A percentile compares a stretch with the other conserved stretches of the same genome.
phyloP scores from a whole-genome alignment of 2,329 filamentous ascomycete species.

The Exophiala lecanii-corni region DNA sequence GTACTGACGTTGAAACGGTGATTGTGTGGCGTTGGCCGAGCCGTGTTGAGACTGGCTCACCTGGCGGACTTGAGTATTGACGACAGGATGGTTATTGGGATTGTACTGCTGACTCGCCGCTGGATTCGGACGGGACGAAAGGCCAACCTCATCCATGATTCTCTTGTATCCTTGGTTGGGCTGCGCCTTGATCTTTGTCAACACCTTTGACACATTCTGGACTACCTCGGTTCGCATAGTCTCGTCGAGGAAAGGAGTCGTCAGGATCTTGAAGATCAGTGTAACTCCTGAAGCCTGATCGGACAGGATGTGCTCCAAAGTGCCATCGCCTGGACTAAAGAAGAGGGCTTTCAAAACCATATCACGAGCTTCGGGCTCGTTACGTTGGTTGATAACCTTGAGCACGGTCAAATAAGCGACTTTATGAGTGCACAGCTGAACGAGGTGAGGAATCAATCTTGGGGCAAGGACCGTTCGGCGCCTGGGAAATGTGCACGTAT shows the following conservation, averaged over 20 bases:
- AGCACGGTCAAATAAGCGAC: slow-evolving; percentile 95
- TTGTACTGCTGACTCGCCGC: slow-evolving; percentile 38
- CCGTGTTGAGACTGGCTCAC: slow-evolving; percentile 38
- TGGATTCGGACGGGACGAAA: slow-evolving; percentile 53
- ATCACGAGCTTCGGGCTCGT: slow-evolving; percentile 87
- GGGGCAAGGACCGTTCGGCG: slow-evolving; percentile 89
- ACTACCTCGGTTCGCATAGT: slow-evolving; percentile 80
- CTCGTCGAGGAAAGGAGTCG: slow-evolving; percentile 96
- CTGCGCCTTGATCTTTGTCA: slow-evolving; percentile 85
- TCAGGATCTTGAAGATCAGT: slow-evolving; percentile 96
- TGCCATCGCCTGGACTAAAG: slow-evolving; percentile 81
- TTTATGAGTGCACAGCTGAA: slow-evolving; percentile 96
- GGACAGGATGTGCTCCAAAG: slow-evolving; percentile 81
- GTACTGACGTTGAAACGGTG: slow-evolving; percentile 39
- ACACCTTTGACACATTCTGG: slow-evolving; percentile 84
- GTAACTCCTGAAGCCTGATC: slow-evolving; percentile 92
- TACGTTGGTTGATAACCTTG: slow-evolving; percentile 97
- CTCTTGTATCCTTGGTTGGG: slow-evolving; percentile 96
- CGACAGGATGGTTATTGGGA: slow-evolving; percentile 31
- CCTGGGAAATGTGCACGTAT: slow-evolving; percentile 92
- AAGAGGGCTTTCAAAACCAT: slow-evolving; percentile 86
- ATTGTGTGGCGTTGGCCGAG: slow-evolving; percentile 27
- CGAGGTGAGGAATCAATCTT: slow-evolving; percentile 83
- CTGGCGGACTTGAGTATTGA: slow-evolving; percentile 40
- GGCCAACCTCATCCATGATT: slow-evolving; percentile 94